These are phyloP conservation scores for Penicillium chermesinum DNA, from an alignment of 495 filamentous ascomycete genomes.

Conservation along the genomic window DNA sequence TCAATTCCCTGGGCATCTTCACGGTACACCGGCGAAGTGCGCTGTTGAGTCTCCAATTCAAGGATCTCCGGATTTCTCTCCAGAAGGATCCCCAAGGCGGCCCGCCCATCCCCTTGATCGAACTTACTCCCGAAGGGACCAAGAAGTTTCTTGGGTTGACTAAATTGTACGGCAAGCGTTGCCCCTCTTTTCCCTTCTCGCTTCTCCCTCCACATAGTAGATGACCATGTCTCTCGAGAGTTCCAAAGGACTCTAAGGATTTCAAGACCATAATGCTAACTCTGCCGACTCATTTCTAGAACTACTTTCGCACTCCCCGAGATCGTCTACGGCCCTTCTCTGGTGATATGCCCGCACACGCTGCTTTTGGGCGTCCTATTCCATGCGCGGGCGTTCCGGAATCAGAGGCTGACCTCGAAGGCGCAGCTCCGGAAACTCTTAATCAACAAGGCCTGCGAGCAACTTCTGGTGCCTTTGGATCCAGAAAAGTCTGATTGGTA, in stretches of 20 bases:
- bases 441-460: slow-evolving; percentile 6
- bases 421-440: slow-evolving; percentile 15
- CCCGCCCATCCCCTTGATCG: slow-evolving; percentile 8
- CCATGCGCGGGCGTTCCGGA: slow-evolving; percentile 10
- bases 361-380: slow-evolving; percentile 19
- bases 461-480: slow-evolving; percentile 14
- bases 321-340: slow-evolving; percentile 11
- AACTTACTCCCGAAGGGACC: slow-evolving; percentile 9
- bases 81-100: slow-evolving; percentile 15
- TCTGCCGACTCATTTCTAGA: neutral
- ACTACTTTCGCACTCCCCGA: slow-evolving; percentile 15
- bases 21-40: slow-evolving; percentile 15
- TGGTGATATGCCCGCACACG: slow-evolving; percentile 14
- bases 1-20: slow-evolving; percentile 13
- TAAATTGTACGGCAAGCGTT: slow-evolving; percentile 7
- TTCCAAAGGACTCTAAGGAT: neutral
- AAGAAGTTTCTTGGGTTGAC: slow-evolving; percentile 11
- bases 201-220: neutral
- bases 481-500: slow-evolving; percentile 15
- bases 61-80: slow-evolving; percentile 18
- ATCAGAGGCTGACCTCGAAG: slow-evolving; percentile 9
- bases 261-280: neutral
- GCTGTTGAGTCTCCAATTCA: slow-evolving; percentile 17
- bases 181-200: slow-evolving; percentile 2
- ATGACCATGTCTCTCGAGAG: neutral